Base-by-base conservation (phyloP, 495 filamentous ascomycete genomes). In the Extremus antarcticus region DNA sequence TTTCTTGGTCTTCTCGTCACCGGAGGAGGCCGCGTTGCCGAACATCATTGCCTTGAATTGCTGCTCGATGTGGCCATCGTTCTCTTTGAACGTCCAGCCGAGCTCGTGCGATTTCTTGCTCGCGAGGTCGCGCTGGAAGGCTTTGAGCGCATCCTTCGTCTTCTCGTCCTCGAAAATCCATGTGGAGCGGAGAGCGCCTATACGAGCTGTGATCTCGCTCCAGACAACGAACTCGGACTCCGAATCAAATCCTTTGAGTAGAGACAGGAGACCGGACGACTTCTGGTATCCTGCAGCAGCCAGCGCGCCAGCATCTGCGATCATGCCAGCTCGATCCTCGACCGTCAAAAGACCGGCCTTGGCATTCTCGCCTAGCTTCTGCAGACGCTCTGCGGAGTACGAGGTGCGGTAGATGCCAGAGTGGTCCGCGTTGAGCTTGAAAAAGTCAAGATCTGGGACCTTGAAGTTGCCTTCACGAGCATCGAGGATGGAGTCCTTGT, bases 151-250 rank as follows among this genome's bases (percentile, higher is more conserved):
- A 56, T 87, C 81, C 49, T 77, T 80, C 23, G 83, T 78, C 50
- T 81, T 72, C 55, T 80, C 62, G 60, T 90, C 82, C 70, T 95
- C 90, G 63, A 95, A 98, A 24, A 90, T 70, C 90, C 89, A 97
- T 21, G 91, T 85, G 25, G 75, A 75, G 56, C 89, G 86, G 32
- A 96, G 77, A 19, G 79, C 74, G 1, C 79, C 78, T 58, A 96
- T 78, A 35, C 88, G 81, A 15, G 82, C 75, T 35, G 88, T 76
- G 52, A 97, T 85, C 73, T 96, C 88, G 59, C 85, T 86, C 92
- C 92, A 97, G 20, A 97, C 92, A 25, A 96, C 84, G 59, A 89
- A 97, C 60, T 92, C 87, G 8, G 80, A 72, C 72, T 98, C 92
- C 43, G 74, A 77, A 65, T 83, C 80, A 68, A 98, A 92, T 43